Conservation (phyloP, 1,284 basidiomycete species). For the Paramarasmius palmivorus region DNA sequence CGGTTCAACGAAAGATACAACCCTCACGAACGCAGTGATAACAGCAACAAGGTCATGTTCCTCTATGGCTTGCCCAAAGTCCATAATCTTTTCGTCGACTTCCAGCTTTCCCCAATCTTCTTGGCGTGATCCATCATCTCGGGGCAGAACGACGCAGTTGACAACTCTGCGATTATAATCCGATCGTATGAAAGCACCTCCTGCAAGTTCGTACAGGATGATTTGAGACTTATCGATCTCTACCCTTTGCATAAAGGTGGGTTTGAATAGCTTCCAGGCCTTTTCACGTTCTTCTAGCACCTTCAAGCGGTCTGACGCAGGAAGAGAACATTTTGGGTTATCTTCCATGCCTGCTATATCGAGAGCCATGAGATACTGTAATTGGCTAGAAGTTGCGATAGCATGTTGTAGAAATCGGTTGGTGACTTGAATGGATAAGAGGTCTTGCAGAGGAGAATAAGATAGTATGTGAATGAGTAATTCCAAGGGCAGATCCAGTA, state of each 20-base stretch:
- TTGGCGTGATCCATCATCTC: neutral
- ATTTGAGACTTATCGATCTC: conserved; percentile 5
- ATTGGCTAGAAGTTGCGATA: neutral
- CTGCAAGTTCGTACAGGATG: conserved; percentile 11
- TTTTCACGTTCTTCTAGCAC: conserved; percentile 4
- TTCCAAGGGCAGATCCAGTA: conserved; percentile 8
- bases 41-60: conserved; percentile 12
- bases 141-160: conserved; percentile 6
- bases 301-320: neutral
- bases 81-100: conserved; percentile 4
- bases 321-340: conserved; percentile 8
- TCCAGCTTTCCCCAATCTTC: conserved; percentile 3
- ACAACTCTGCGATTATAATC: neutral
- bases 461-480: conserved; percentile 5
- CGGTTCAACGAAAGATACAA: neutral
- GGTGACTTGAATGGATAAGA: conserved; percentile 1
- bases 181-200: conserved; percentile 8
- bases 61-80: conserved; percentile 8
- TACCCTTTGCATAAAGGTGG: conserved; percentile 3
- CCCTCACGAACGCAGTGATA: conserved; percentile 8
- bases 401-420: neutral
- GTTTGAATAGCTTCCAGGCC: conserved; percentile 8
- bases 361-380: conserved; percentile 8
- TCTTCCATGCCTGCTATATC: conserved; percentile 9
- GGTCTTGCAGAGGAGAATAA: conserved; percentile 3